Conservation (phyloP, 148 eudicot species). For the Gaultheria prostrata region DNA sequence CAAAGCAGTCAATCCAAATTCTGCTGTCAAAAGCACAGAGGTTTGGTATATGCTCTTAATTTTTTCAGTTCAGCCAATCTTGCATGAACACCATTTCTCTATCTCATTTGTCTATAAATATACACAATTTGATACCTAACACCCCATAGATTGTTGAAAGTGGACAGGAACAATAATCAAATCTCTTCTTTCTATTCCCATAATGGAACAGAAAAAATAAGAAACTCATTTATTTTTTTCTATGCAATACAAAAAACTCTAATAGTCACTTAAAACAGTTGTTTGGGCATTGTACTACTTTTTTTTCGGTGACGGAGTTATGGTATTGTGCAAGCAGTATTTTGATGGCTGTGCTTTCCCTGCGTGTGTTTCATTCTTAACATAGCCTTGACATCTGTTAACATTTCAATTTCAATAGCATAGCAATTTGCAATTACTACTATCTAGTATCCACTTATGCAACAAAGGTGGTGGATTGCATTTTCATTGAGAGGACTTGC, state of each 20-base stretch:
- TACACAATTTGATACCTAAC: neutral
- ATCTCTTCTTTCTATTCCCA: neutral
- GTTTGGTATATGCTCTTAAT: slow-evolving; percentile 34
- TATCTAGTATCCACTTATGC: neutral
- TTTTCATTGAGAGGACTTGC: neutral
- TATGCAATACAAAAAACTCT: neutral
- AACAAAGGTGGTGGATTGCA: neutral
- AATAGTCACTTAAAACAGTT: neutral
- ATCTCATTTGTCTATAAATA: neutral
- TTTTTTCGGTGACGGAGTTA: no score
- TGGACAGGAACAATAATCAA: neutral
- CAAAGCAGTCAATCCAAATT: slow-evolving; percentile 25
- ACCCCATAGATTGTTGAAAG: neutral
- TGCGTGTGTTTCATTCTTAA: neutral
- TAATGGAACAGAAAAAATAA: neutral
- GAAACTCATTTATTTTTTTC: neutral
- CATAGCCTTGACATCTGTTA: neutral
- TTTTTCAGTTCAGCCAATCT: neutral
- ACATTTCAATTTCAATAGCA: neutral
- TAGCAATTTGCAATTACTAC: neutral
- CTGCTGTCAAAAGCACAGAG: slow-evolving; percentile 47
- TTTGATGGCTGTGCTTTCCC: neutral
- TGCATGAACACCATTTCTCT: neutral
- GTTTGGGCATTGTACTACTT: neutral
- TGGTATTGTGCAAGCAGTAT: neutral